These are phyloP conservation scores for Fusarium staphyleae DNA, from an alignment of 2,329 filamentous ascomycete species.

Conservation along the genomic window DNA sequence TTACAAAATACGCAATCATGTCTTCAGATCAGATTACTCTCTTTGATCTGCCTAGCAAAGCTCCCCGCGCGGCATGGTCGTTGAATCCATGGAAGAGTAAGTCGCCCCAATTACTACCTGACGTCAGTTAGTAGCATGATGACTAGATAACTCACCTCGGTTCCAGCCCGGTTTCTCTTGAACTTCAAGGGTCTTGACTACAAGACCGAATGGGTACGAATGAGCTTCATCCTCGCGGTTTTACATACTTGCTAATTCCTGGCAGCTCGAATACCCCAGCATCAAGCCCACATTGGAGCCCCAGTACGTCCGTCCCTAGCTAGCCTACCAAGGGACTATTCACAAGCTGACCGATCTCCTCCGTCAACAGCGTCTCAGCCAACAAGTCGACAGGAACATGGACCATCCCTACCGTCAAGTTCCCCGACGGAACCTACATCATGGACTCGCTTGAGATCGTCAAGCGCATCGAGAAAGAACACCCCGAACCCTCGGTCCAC, in stretches of 20 bases:
- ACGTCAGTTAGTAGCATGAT: neutral
- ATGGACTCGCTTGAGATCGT: conserved; percentile 72
- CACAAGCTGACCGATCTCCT: neutral
- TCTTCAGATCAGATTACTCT: conserved; percentile 55
- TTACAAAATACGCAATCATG: conserved; percentile 35
- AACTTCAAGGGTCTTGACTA: conserved; percentile 75
- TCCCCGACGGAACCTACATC: conserved; percentile 63
- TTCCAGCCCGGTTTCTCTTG: conserved; percentile 65
- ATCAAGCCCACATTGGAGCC: conserved; percentile 63
- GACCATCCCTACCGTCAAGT: conserved; percentile 59
- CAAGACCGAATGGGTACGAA: conserved; percentile 66
- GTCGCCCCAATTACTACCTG: conserved; percentile 1
- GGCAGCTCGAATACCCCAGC: conserved; percentile 68
- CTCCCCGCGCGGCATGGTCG: conserved; percentile 62
- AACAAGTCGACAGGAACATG: conserved; percentile 36
- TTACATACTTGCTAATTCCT: neutral
- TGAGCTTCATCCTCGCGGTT: neutral
- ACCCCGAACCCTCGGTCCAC: conserved; percentile 65
- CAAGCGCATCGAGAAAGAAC: conserved; percentile 60
- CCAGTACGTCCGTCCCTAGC: conserved; percentile 54
- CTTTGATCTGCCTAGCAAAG: conserved; percentile 68
- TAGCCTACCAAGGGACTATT: neutral
- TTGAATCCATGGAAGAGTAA: conserved; percentile 76
- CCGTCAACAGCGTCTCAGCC: conserved; percentile 20
- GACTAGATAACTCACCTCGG: conserved; percentile 5